Evolutionary conservation across 495 filamentous ascomycete genomes (phyloP), one percentile per base, ranked within the genome.

Genomic region (Aspergillus diversus): DNA sequence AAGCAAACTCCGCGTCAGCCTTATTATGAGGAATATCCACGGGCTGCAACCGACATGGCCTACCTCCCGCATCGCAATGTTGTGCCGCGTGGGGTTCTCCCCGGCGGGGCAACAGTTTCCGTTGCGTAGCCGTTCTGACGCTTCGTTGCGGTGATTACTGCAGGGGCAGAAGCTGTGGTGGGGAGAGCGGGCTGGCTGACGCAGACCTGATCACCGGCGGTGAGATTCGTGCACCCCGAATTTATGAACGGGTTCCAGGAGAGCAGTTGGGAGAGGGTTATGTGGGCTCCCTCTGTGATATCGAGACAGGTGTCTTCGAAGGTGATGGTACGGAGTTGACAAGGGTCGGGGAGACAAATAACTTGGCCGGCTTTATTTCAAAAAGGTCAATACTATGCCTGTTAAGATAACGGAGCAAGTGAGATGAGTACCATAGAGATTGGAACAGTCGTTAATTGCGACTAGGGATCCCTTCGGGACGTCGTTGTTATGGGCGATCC

Each of bases 201-300:
- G 31, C 59, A 61, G 15, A 65, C 47, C 16, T 61, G 53, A 13
- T 65, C 58, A 7, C 63, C 58, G 27, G 49, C 54, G 15, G 48
- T 42, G 2, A 65, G 63, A 55, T 64, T 64, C 13, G 57, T 64
- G 33, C 63, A 64, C n/a, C 51, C 57, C 4, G 50, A 5, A 17
- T 64, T 56, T 39, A 64, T n/a, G 33, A 50, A 64, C 15, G 42
- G 33, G 42, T 64, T 64, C 63, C 63, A 64, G 1, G 43, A 33
- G 4, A 49, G 43, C 15, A 64, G 42, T 0, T 60, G 9, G 7
- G 47, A n/a, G 5, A 60, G 6, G 37, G n/a, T 48, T 39, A 57
- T 42, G 6, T 11, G 13, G 33, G 35, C 47, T 2, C 8, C 16
- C 5, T 39, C 33, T 0, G 15, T 8, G 7, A 63, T 51, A 5